These are phyloP conservation scores for Penicillium arizonense DNA, from an alignment of 495 filamentous ascomycete species.

Conservation along the genomic window DNA sequence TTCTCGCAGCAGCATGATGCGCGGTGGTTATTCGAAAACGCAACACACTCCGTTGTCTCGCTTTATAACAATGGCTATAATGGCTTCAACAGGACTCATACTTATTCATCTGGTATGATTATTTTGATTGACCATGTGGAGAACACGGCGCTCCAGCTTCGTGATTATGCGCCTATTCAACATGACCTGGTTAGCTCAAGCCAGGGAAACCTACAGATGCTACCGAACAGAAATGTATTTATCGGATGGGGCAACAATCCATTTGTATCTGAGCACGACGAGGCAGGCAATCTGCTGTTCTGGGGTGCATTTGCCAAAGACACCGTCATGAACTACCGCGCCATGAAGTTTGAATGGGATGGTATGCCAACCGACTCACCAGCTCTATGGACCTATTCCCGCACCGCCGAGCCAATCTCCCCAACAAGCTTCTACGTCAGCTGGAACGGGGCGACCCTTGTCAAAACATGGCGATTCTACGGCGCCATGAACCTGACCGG, in stretches of 20 bases:
- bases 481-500: slow-evolving; percentile 34
- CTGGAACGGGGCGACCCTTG: slow-evolving; percentile 50
- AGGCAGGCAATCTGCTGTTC: slow-evolving; percentile 52
- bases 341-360: slow-evolving; percentile 45
- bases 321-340: slow-evolving; percentile 45
- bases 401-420: slow-evolving; percentile 23
- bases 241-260: slow-evolving; percentile 62
- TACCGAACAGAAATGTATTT: slow-evolving; percentile 54
- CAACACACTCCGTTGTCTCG: slow-evolving; percentile 50
- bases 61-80: slow-evolving; percentile 58
- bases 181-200: slow-evolving; percentile 52
- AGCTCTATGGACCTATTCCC: slow-evolving; percentile 44
- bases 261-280: slow-evolving; percentile 56
- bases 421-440: slow-evolving; percentile 43
- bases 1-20: slow-evolving; percentile 67
- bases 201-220: slow-evolving; percentile 59
- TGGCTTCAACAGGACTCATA: slow-evolving; percentile 45
- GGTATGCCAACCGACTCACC: slow-evolving; percentile 43
- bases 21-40: slow-evolving; percentile 51
- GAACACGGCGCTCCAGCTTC: slow-evolving; percentile 48
- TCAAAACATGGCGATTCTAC: slow-evolving; percentile 41
- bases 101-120: slow-evolving; percentile 56
- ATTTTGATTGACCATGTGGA: slow-evolving; percentile 52
- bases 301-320: slow-evolving; percentile 39
- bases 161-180: slow-evolving; percentile 41